Conservation (phyloP, 148 eudicot genomes). For the Camellia granthamiana region DNA sequence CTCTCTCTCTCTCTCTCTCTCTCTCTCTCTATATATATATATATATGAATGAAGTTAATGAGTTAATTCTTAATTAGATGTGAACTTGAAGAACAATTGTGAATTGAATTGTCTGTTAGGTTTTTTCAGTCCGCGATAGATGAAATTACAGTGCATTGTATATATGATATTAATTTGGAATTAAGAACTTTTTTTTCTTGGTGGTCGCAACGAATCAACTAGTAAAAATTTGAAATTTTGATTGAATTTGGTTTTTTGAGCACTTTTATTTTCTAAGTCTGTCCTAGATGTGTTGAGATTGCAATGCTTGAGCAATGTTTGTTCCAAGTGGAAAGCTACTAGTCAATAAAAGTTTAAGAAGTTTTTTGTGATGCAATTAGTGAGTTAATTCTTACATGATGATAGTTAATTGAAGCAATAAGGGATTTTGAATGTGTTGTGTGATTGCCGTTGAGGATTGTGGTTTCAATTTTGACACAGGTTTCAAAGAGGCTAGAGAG, state of each 20-base stretch:
- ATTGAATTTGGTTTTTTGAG: neutral
- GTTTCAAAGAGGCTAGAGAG: slow-evolving; percentile 78
- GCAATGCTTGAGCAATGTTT: neutral
- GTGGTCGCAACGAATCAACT: neutral
- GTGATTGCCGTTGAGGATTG: neutral
- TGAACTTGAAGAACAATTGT: neutral
- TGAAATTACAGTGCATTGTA: too few relatives aligned
- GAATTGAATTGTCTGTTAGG: neutral
- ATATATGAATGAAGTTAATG: neutral
- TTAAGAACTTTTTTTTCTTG: neutral
- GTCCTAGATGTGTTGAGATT: neutral
- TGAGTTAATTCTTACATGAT: neutral
- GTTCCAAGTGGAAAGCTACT: too few relatives aligned
- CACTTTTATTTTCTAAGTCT: neutral
- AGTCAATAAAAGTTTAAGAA: neutral
- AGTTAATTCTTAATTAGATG: neutral
- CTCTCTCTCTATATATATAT: too few relatives aligned
- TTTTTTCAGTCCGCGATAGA: neutral
- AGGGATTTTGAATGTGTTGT: too few relatives aligned
- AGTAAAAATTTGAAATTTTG: neutral
- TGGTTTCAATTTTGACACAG: slow-evolving; percentile 26
- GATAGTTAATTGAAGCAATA: neutral
- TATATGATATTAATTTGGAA: neutral
- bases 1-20: neutral
- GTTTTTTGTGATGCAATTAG: neutral